phyloP scores from a whole-genome alignment of 1,139 yeast species.

The Hemisphaericaspora xylanilytica region DNA sequence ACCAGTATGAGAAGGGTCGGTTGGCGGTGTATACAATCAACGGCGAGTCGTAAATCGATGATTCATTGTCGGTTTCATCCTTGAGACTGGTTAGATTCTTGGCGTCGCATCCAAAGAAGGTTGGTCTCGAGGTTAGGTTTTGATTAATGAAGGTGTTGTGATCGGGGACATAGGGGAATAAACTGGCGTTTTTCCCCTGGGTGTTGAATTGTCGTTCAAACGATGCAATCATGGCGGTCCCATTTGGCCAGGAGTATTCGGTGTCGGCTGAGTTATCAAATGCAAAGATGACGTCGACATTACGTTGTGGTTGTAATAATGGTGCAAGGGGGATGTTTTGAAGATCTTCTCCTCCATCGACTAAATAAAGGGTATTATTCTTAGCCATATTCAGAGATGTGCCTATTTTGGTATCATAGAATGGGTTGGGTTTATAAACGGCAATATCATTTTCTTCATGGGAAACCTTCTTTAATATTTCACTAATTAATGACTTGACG shows the following conservation, averaged over 20 bases:
- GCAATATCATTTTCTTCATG: constrained; percentile 43
- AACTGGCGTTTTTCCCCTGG: constrained; percentile 57
- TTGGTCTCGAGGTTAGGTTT: constrained; percentile 65
- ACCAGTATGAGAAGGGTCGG: constrained; percentile 60
- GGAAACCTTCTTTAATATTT: constrained; percentile 47
- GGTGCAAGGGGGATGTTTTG: constrained; percentile 43
- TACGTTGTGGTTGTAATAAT: constrained; percentile 37
- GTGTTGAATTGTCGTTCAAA: constrained; percentile 66
- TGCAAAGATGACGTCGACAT: constrained; percentile 44
- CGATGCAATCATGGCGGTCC: constrained; percentile 41
- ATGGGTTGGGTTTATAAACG: constrained; percentile 53
- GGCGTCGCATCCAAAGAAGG: constrained; percentile 85
- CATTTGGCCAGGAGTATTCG: constrained; percentile 41
- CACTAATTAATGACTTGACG: constrained; percentile 39
- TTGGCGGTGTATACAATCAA: constrained; percentile 79
- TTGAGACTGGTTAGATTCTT: constrained; percentile 55
- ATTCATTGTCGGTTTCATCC: constrained; percentile 23
- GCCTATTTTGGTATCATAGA: constrained; percentile 46
- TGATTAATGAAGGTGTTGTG: constrained; percentile 55
- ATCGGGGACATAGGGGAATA: constrained; percentile 89
- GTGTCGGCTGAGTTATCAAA: constrained; percentile 52
- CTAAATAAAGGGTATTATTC: constrained; percentile 37
- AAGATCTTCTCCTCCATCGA: constrained; percentile 47
- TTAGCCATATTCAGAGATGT: constrained; percentile 24
- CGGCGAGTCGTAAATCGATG: constrained; percentile 53